Percentiles rank a stretch among this genome's conserved stretches.
Conservation (phyloP, 2,329 filamentous ascomycete genomes). For the Clarireedia sp. region DNA sequence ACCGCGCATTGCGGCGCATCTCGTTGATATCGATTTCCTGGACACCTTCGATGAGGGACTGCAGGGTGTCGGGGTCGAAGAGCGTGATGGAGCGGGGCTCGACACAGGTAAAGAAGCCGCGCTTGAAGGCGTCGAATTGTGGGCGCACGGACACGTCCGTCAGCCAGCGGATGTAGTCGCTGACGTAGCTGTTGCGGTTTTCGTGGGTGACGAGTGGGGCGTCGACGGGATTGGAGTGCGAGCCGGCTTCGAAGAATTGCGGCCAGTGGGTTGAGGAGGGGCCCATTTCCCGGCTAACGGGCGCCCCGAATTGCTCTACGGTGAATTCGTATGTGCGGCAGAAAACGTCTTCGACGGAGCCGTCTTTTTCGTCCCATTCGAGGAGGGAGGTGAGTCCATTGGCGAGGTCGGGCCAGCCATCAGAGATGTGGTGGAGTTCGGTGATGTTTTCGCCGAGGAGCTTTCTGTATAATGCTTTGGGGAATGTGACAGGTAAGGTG, state of each 20-base stretch:
- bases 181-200: conserved; percentile 71
- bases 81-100: conserved; percentile 61
- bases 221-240: conserved; percentile 30
- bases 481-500: conserved; percentile 84
- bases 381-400: conserved; percentile 66
- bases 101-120: conserved; percentile 72
- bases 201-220: conserved; percentile 69
- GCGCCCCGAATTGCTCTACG: conserved; percentile 47
- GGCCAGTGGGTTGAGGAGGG: conserved; percentile 39
- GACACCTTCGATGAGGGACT: conserved; percentile 73
- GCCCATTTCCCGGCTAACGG: conserved; percentile 49
- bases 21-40: conserved; percentile 72
- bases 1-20: conserved; percentile 63
- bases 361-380: conserved; percentile 67
- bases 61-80: conserved; percentile 59
- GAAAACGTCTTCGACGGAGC: conserved; percentile 74
- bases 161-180: conserved; percentile 78
- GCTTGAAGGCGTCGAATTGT: conserved; percentile 73
- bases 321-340: conserved; percentile 83
- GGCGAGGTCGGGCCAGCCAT: conserved; percentile 79
- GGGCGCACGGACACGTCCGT: conserved; percentile 68
- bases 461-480: conserved; percentile 73
- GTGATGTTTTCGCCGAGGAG: conserved; percentile 63
- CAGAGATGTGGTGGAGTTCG: conserved; percentile 67
- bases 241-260: conserved; percentile 35